Conservation (phyloP, 2,329 filamentous ascomycete species). For the Albifimbria verrucaria region DNA sequence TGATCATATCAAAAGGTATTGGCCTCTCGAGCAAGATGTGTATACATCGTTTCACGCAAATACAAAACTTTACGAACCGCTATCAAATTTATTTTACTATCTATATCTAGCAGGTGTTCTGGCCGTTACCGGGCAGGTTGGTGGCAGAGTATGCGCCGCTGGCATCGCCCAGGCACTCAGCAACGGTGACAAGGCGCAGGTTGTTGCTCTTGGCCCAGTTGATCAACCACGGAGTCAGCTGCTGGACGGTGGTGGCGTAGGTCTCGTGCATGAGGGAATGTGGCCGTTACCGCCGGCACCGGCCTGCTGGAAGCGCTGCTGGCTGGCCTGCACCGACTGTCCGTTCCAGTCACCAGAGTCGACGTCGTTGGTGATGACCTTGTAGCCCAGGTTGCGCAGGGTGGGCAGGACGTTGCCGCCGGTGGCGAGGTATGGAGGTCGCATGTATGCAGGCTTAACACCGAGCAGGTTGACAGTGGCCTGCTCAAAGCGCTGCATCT, state of each 20-base stretch:
- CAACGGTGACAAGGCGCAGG: conserved; percentile 47
- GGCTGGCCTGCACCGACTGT: conserved; percentile 44
- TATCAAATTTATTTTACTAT: too few relatives aligned
- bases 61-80: too few relatives aligned
- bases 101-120: background rate
- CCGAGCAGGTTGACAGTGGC: conserved; percentile 48
- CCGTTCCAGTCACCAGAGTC: conserved; percentile 62
- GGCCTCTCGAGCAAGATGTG: too few relatives aligned
- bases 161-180: conserved; percentile 34
- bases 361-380: conserved; percentile 58
- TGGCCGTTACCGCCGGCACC: conserved; percentile 43
- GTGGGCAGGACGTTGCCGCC: conserved; percentile 38
- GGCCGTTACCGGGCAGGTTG: background rate
- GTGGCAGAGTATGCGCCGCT: conserved; percentile 1
- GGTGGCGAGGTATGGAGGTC: conserved; percentile 47
- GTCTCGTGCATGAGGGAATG: conserved; percentile 58
- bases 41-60: too few relatives aligned
- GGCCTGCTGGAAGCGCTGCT: conserved; percentile 47
- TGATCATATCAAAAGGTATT: too few relatives aligned
- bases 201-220: conserved; percentile 47
- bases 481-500: conserved; percentile 50
- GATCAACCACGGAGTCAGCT: conserved; percentile 47
- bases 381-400: conserved; percentile 49
- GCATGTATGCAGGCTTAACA: conserved; percentile 47
- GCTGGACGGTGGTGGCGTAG: conserved; percentile 44